phyloP scores from a whole-genome alignment of 192 early-diverging fungal genomes.

The Coemansia sp. region DNA sequence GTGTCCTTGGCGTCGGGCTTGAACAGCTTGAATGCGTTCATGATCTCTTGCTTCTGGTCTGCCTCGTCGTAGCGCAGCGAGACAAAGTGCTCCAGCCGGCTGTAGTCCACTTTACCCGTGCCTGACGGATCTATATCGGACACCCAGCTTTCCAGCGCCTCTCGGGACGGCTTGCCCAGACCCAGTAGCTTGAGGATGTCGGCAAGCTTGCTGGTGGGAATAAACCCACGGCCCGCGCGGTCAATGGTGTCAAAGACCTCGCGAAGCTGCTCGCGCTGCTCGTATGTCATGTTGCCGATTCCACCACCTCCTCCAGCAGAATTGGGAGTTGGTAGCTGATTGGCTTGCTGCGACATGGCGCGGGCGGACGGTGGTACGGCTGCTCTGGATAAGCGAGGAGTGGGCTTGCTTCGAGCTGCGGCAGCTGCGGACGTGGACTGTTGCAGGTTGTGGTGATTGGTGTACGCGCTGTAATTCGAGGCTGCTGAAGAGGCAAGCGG shows the following conservation, averaged over 20 bases:
- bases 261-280: slow-evolving; percentile 46
- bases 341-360: slow-evolving; percentile 6
- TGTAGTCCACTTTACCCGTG: slow-evolving; percentile 32
- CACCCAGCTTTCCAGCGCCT: slow-evolving; percentile 19
- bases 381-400: not conserved
- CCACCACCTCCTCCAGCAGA: slow-evolving; percentile 17
- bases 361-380: not conserved
- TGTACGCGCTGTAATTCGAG: not conserved
- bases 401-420: slow-evolving; percentile 4
- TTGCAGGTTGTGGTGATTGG: not conserved
- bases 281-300: slow-evolving; percentile 36
- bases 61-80: slow-evolving; percentile 27
- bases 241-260: slow-evolving; percentile 50
- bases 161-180: not conserved
- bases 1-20: slow-evolving; percentile 69
- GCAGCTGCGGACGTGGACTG: slow-evolving; percentile 1
- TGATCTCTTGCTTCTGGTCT: slow-evolving; percentile 71
- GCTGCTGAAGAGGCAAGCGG: not conserved
- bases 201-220: slow-evolving; percentile 20
- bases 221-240: slow-evolving; percentile 21
- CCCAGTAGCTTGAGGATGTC: slow-evolving; percentile 23
- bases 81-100: slow-evolving; percentile 35
- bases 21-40: slow-evolving; percentile 79
- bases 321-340: not conserved
- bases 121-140: slow-evolving; percentile 31